These are phyloP conservation scores for Phytophthora cajani DNA, from an alignment of 352 stramenopile genomes.

Conservation along the genomic window DNA sequence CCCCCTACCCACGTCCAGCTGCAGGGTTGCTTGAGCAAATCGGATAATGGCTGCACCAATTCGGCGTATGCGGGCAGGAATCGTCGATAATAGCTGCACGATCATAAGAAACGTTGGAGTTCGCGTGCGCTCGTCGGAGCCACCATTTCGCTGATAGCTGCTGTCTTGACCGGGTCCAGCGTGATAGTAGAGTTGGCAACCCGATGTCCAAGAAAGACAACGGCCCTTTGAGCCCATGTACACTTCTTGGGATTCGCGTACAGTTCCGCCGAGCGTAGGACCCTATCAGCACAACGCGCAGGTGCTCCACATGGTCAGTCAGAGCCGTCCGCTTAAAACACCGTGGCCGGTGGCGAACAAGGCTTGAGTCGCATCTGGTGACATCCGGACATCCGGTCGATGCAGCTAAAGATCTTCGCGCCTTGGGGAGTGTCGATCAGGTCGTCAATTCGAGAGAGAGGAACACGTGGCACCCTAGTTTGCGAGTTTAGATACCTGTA, in stretches of 20 bases:
- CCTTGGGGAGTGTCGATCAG: too few relatives aligned
- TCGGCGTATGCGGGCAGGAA: constrained; percentile 1
- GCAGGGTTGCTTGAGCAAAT: constrained; percentile 3
- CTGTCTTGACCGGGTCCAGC: constrained; percentile 10
- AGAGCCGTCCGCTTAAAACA: background rate
- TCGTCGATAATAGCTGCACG: constrained; percentile 6
- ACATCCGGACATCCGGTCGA: too few relatives aligned
- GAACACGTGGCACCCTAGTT: too few relatives aligned
- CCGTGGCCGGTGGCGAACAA: too few relatives aligned
- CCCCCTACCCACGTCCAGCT: constrained; percentile 8
- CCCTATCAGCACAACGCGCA: background rate
- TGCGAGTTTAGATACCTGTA: too few relatives aligned
- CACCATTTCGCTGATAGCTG: background rate
- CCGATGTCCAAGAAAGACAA: constrained; percentile 6
- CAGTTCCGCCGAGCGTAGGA: background rate
- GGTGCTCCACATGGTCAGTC: constrained; percentile 10
- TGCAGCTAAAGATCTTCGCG: too few relatives aligned
- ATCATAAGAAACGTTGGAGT: constrained; percentile 3
- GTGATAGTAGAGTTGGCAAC: constrained; percentile 12
- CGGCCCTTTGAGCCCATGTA: constrained; percentile 1
- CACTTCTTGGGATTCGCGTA: constrained; percentile 10
- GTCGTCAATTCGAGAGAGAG: too few relatives aligned
- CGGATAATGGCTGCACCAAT: background rate
- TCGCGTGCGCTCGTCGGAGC: background rate
- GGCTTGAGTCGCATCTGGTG: too few relatives aligned